Base-by-base conservation (phyloP, 805 yeast species). In the Metschnikowia colocasiae region DNA sequence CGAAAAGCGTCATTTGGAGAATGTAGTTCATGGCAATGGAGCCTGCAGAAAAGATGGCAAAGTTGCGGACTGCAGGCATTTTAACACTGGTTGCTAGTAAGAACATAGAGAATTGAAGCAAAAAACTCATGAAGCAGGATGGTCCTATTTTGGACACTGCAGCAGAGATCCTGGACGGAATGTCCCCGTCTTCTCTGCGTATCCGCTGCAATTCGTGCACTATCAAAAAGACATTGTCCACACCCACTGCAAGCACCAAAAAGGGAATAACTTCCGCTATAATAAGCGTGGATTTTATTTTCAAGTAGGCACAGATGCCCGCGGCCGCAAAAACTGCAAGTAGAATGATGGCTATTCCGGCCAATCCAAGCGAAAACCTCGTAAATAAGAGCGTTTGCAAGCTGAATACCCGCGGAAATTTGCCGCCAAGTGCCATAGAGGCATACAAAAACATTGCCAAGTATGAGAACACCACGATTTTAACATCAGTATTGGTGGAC, bases 251-350 rank as follows among this genome's bases (percentile, higher is more conserved):
- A 48, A 92, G 73, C 12, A 92, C 86, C 58, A 92, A 71, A 60
- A 92, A 92, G 8, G 98, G 98, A 29, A 92, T 92, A 5, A 92
- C 99, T 63, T 94, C 98, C 2, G 98, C 97, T 48, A 92, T 89
- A 54, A 92, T 91, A 36, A 92, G 71, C 0, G 98, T 92, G 0
- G 95, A 87, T 59, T 87, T 88, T 41, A 91, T 67, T 0, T 94
- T 95, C n/a, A 86, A 49, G 5, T 78, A 58, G 10, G 94, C 79
- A 65, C 88, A 86, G 4, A 89, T 56, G 0, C 98, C 98, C 0
- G 90, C 87, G 0, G 97, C 81, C 1, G 95, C 77, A 0, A 80
- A 64, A 0, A 92, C 96, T 0, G 97, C 90, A 8, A 88, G 63
- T 20, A 88, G 65, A 12, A 94, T 96, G 32, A 91, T 85, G 4